Evolutionary conservation across 106 monocot genomes (phyloP).

Genomic region (Iris macrosiphon): DNA sequence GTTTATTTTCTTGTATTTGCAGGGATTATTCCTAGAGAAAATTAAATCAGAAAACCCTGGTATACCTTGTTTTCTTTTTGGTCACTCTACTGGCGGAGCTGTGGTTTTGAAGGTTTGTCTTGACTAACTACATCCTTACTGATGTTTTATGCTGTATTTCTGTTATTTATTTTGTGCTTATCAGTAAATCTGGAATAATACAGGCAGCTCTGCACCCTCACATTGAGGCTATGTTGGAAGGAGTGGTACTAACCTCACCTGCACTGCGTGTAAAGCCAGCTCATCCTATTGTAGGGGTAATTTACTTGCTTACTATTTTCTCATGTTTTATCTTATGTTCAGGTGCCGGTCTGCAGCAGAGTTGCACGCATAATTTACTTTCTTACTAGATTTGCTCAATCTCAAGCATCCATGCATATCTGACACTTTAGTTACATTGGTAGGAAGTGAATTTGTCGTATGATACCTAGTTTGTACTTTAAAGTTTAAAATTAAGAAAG

Average conservation of each 20-base stretch:
- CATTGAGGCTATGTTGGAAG: constrained; percentile 57
- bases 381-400: too few species aligned
- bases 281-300: constrained; percentile 96
- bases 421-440: too few species aligned
- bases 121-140: background rate
- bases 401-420: too few species aligned
- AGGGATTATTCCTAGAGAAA: constrained; percentile 72
- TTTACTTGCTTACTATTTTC: background rate
- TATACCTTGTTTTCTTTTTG: constrained; percentile 84
- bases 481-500: too few species aligned
- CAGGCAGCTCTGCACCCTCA: constrained; percentile 74
- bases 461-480: too few species aligned
- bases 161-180: constrained; percentile 1
- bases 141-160: background rate
- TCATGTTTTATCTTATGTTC: too few species aligned
- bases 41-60: constrained; percentile 62
- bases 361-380: too few species aligned
- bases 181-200: constrained; percentile 3
- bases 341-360: too few species aligned
- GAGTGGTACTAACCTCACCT: constrained; percentile 88
- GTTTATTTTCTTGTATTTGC: constrained; percentile 5
- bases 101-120: constrained; percentile 82
- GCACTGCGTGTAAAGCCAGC: constrained; percentile 94
- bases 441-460: too few species aligned
- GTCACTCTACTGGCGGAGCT: constrained; percentile 97